Evolutionary conservation across 768 basidiomycete genomes (phyloP).

Genomic region (Lentinula edodes): DNA sequence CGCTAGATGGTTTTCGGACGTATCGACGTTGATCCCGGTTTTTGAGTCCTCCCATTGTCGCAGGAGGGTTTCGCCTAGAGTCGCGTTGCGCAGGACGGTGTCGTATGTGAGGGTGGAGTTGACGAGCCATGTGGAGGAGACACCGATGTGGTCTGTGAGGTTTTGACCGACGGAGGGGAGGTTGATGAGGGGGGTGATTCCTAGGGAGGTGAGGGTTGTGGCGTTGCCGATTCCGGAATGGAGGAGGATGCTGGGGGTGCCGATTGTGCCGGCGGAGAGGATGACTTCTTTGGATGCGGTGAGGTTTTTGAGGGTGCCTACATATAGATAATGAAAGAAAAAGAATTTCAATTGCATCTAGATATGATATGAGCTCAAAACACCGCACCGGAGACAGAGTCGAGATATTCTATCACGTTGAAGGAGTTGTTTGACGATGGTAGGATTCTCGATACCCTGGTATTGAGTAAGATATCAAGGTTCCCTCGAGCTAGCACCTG

Average conservation of each 20-base stretch:
- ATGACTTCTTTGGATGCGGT: constrained; percentile 24
- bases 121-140: constrained; percentile 18
- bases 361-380: neutral
- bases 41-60: constrained; percentile 23
- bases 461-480: constrained; percentile 23
- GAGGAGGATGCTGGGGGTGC: constrained; percentile 27
- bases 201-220: constrained; percentile 12
- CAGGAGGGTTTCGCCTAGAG: constrained; percentile 16
- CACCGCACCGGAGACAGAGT: neutral
- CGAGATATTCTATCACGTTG: constrained; percentile 16
- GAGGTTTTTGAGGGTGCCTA: neutral
- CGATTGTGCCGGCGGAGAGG: constrained; percentile 29
- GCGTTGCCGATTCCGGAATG: constrained; percentile 29
- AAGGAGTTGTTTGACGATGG: constrained; percentile 12
- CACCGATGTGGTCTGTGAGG: constrained; percentile 25
- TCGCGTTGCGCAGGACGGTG: constrained; percentile 16
- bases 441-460: constrained; percentile 23
- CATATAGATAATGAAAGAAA: neutral
- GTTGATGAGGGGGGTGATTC: constrained; percentile 19
- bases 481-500: constrained; percentile 20
- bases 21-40: constrained; percentile 21
- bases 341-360: neutral
- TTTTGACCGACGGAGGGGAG: constrained; percentile 27
- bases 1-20: constrained; percentile 16
- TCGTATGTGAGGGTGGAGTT: constrained; percentile 23